A percentile compares a stretch with the other conserved stretches of the same genome.
These are phyloP conservation scores for Gossypium aridum DNA, from an alignment of 441 rosid genomes.

Conservation along the genomic window DNA sequence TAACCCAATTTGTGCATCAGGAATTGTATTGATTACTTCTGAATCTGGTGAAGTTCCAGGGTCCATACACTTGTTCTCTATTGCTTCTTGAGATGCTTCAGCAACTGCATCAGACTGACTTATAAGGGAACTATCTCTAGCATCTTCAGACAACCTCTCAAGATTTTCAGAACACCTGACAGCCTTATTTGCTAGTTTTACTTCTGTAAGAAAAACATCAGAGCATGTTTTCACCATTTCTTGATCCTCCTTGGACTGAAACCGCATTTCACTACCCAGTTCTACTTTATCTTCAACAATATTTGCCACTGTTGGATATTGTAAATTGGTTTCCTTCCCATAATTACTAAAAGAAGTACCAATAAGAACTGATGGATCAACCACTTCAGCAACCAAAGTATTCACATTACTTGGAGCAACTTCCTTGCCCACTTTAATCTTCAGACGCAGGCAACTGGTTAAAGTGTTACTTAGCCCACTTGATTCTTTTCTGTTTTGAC, in stretches of 20 bases:
- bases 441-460: conserved; percentile 57
- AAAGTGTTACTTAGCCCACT: conserved; percentile 31
- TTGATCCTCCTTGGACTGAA: conserved; percentile 24
- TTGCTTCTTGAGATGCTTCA: conserved; percentile 36
- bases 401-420: conserved; percentile 34
- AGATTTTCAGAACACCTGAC: conserved; percentile 25
- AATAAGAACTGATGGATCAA: conserved; percentile 29
- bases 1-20: conserved; percentile 45
- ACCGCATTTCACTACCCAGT: conserved; percentile 24
- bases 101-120: conserved; percentile 28
- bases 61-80: conserved; percentile 41
- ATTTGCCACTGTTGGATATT: conserved; percentile 23
- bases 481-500: conserved; percentile 30
- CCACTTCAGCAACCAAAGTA: conserved; percentile 33
- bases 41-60: conserved; percentile 98
- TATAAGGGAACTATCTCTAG: conserved; percentile 26
- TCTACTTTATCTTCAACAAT: conserved; percentile 27
- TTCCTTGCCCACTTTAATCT: conserved; percentile 74
- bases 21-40: conserved; percentile 79
- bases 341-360: conserved; percentile 21
- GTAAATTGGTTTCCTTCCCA: conserved; percentile 26
- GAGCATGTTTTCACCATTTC: conserved; percentile 23
- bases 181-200: conserved; percentile 25
- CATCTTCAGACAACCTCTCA: conserved; percentile 39
- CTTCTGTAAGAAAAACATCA: conserved; percentile 26